Base-by-base conservation (phyloP, 2,329 filamentous ascomycete species). In the Seiridium cupressi region DNA sequence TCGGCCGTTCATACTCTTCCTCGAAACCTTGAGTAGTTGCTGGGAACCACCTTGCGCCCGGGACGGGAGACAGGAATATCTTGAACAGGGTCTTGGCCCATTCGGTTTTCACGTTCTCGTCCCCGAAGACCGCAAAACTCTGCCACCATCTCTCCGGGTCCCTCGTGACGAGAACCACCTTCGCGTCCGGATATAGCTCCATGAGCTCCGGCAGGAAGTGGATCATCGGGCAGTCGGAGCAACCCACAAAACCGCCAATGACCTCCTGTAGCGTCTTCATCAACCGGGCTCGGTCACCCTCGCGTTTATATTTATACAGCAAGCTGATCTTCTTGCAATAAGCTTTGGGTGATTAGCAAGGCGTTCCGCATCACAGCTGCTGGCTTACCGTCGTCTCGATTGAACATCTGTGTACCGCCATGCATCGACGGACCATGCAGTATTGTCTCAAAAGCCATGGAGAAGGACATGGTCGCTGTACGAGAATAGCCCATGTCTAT, bases 381-480 rank as follows among this genome's bases (percentile, higher is more conserved):
- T 34, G 10, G 44, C 63, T 47, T 64, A 73, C 73, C 66, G 31
- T 75, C 73, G 59, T 75, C 69, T 34, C 73, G 68, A 3, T 64
- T 65, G 6, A 75, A 62, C 11, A 74, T 58, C 44, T 73, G 70
- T 3, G 71, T 81, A 46, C 81, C 81, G 54, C 79, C 77, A 63
- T 84, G 81, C 65, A 81, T 77, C 44, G 78, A 74, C 2, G 81
- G 81, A 1, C 77, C 80, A 49, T 78, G 65, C 9, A 82, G 76
- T 1, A 84, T 74, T 58, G 74, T 76, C 60, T 74, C 73, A 5
- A 83, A 69, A 1, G 81, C 81, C 46, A 75, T 66, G 44, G 75
- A 74, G 70, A 83, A 78, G 35, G 81, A 81, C 11, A 79, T 70
- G 1, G 80, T 82, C 7, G 79, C 81, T 3, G 80, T 83, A 47